phyloP scores from a whole-genome alignment of 192 early-diverging fungal genomes.

The Backusella tuberculispora region DNA sequence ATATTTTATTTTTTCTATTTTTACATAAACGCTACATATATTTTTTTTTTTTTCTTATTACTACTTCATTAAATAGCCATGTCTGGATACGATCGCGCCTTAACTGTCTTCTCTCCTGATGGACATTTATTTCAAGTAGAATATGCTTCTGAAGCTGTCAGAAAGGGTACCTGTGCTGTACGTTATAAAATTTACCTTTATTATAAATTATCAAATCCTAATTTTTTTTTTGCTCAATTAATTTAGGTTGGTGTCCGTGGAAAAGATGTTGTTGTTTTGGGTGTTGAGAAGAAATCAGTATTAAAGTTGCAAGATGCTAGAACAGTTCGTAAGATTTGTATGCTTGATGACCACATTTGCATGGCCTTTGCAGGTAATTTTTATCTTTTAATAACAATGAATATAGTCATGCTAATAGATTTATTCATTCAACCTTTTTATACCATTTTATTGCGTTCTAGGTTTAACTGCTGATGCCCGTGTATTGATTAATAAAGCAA shows the following conservation, averaged over 20 bases:
- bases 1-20: background rate
- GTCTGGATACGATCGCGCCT: conserved; percentile 74
- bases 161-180: conserved; percentile 97
- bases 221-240: background rate
- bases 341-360: conserved; percentile 96
- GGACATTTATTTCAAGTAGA: conserved; percentile 99
- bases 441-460: conserved; percentile 22
- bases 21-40: background rate
- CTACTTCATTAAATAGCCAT: conserved; percentile 32
- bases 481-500: conserved; percentile 94
- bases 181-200: conserved; percentile 33
- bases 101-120: conserved; percentile 99
- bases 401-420: background rate
- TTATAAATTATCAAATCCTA: background rate
- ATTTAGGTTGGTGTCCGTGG: conserved; percentile 94
- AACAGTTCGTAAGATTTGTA: conserved; percentile 94
- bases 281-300: conserved; percentile 95
- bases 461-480: conserved; percentile 96
- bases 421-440: background rate
- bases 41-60: no score
- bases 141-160: conserved; percentile 97
- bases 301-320: conserved; percentile 97
- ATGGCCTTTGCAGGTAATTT: conserved; percentile 89
- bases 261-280: conserved; percentile 87
- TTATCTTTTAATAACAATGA: background rate